Base-by-base conservation (phyloP, 2,329 filamentous ascomycete genomes). In the Passalora sequoiae region DNA sequence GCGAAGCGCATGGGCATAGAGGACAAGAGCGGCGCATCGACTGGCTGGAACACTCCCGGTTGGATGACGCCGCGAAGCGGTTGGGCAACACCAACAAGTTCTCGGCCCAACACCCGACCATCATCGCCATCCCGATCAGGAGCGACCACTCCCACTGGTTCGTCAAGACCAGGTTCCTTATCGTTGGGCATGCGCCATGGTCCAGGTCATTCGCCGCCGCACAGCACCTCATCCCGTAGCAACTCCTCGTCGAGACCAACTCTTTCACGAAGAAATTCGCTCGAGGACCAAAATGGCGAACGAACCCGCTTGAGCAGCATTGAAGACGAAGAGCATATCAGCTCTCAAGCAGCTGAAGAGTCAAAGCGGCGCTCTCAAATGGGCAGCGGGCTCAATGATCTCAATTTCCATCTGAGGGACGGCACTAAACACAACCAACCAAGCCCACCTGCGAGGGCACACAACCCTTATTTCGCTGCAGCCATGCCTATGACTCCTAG, bases 51-150 rank as follows among this genome's bases (percentile, higher is more conserved):
- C 38, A 64, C 61, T 3, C 60, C 60, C 24, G 62, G 62, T 9
- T 65, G 61, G 61, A 64, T 65, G 60, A 63, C 64, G 4, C 65
- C 66, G 3, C 55, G 65, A 19, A 69, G 68, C 32, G 68, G 69
- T 13, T 68, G 65, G 48, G 66, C 64, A 36, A 61, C 60, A 9
- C 60, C 61, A 8, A 53, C 50, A n/a, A 47, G 50, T 5, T 57
- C 51, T 43, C 50, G 57, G 16, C 58, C 60, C 8, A 55, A 50
- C 37, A 62, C 60, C 19, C 51, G 61, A 20, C 56, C 55, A 13
- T 57, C 58, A 3, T 65, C 62, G 10, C 62, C 62, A 5, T 56
- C 49, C 9, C 54, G 60, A 8, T 57, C 51, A 15, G 56, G 56
- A n/a, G 47, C 55, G 4, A 54, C 51, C 4, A 57, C 55, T 3